Conservation (phyloP, 2,329 filamentous ascomycete genomes). For the Aspergillus eucalypticola region DNA sequence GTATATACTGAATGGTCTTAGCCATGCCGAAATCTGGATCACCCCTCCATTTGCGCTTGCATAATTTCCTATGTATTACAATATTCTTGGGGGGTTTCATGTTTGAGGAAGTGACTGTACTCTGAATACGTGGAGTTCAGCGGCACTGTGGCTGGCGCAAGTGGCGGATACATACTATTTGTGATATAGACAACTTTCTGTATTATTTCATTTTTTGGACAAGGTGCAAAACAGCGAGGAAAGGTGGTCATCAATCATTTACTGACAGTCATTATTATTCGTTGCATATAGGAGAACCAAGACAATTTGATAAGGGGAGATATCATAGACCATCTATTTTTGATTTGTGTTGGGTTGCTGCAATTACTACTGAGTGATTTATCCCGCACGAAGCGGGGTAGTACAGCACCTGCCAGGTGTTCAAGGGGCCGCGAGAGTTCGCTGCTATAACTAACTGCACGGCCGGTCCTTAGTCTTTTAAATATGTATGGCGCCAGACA, state of each 20-base stretch:
- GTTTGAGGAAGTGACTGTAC: background rate
- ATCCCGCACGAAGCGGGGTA: background rate
- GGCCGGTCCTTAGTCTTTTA: background rate
- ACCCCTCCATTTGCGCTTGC: background rate
- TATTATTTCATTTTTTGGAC: background rate
- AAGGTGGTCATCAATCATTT: too few species aligned
- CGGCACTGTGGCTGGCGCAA: background rate
- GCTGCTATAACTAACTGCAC: background rate
- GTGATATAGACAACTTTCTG: background rate
- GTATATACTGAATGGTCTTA: background rate
- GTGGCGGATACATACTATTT: background rate
- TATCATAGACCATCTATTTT: too few species aligned
- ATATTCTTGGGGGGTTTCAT: background rate
- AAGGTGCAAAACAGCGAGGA: background rate
- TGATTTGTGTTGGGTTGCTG: background rate
- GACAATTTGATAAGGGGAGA: too few species aligned
- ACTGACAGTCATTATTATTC: too few species aligned
- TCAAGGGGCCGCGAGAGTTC: background rate
- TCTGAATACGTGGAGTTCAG: background rate
- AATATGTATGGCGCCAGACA: background rate
- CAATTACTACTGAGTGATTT: too few species aligned
- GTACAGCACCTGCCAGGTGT: background rate
- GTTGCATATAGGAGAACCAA: too few species aligned
- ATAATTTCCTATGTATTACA: background rate
- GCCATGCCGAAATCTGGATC: background rate